Evolutionary conservation across 306 rosid genomes (phyloP), one percentile per base, ranked within the genome.

Genomic region (Dalbergia cochinchinensis): DNA sequence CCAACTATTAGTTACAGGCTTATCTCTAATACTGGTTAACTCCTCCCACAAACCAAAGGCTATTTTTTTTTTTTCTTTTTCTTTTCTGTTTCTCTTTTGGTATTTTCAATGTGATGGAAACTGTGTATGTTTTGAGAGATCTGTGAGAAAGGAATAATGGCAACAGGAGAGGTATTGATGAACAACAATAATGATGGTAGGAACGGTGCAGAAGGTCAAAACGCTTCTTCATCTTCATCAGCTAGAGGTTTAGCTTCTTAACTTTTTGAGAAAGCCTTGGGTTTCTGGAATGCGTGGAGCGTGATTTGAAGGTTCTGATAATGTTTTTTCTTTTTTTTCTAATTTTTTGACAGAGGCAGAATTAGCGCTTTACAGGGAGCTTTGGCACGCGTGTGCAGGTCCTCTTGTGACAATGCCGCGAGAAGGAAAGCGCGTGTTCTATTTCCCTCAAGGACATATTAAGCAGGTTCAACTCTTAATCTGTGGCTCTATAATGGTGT

Each of bases 301-400:
- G 1, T 66, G 57, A 7, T 83, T 61, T 73, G 31, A 26, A 26
- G 31, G 31, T 26, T 26, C 31, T 26, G 31, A 26, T 26, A 26
- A n/a, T n/a, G n/a, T n/a, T n/a, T n/a, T 60, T 31, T 47, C 42
- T 75, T 48, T 37, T 37, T 3, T 37, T 37, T 37, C 5, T 37
- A 3, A 37, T 4, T 37, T 26, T 26, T 37, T 54, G 16, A 57
- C 79, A 95, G 99, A 95, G 22, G 92, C 92, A 12, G 96, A 92
- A 73, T 83, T 68, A 44, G 94, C 96, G 31, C 96, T 95, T 44
- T 95, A 86, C 91, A 78, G 83, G 80, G 99, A 95, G 88, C 92
- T 92, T 0, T 95, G 99, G 99, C 94, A 93, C 77, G 94, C 98
- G n/a, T 95, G 99, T 79, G 99, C 98, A 3, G 98, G 99, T 73